Percentiles rank a stretch among this genome's conserved stretches.
Conservation (phyloP, 495 filamentous ascomycete genomes). For the Penicillium silybi region DNA sequence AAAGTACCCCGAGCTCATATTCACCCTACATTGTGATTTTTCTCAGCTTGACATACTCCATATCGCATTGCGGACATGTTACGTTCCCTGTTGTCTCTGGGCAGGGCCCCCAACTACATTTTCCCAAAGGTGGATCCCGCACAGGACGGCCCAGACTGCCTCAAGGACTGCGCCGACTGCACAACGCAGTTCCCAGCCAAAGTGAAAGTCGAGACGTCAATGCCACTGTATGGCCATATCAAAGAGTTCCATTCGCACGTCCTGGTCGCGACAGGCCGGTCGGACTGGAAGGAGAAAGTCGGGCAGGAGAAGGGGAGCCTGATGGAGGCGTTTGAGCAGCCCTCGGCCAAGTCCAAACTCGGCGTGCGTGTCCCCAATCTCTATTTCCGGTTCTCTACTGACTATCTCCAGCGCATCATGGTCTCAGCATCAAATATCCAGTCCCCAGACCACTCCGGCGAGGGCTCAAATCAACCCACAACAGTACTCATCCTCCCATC, state of each 20-base stretch:
- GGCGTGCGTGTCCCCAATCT: slow-evolving; percentile 54
- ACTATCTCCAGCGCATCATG: slow-evolving; percentile 63
- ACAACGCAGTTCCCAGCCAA: slow-evolving; percentile 68
- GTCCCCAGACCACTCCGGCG: slow-evolving; percentile 49
- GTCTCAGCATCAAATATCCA: slow-evolving; percentile 87
- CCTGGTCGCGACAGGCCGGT: slow-evolving; percentile 86
- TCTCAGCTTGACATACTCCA: neutral
- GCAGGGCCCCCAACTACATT: slow-evolving; percentile 29
- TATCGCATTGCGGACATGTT: slow-evolving; percentile 22
- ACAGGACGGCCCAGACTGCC: slow-evolving; percentile 79
- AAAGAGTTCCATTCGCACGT: slow-evolving; percentile 84
- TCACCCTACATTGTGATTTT: neutral
- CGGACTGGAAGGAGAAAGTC: slow-evolving; percentile 86
- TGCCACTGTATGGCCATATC: slow-evolving; percentile 76
- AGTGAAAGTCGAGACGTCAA: slow-evolving; percentile 66
- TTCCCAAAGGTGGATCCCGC: slow-evolving; percentile 57
- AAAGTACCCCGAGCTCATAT: neutral
- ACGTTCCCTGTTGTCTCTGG: slow-evolving; percentile 33
- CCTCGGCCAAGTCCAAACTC: slow-evolving; percentile 56
- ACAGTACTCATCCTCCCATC: slow-evolving; percentile 82
- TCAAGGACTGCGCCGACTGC: slow-evolving; percentile 80
- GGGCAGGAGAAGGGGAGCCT: slow-evolving; percentile 82
- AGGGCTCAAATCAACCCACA: slow-evolving; percentile 48
- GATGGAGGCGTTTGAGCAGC: slow-evolving; percentile 76
- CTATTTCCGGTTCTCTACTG: neutral